Percentiles rank a stretch among this genome's conserved stretches.
Evolutionary conservation across 2,329 filamentous ascomycete genomes (phyloP).

Genomic region (Chalaropsis ovoidea): DNA sequence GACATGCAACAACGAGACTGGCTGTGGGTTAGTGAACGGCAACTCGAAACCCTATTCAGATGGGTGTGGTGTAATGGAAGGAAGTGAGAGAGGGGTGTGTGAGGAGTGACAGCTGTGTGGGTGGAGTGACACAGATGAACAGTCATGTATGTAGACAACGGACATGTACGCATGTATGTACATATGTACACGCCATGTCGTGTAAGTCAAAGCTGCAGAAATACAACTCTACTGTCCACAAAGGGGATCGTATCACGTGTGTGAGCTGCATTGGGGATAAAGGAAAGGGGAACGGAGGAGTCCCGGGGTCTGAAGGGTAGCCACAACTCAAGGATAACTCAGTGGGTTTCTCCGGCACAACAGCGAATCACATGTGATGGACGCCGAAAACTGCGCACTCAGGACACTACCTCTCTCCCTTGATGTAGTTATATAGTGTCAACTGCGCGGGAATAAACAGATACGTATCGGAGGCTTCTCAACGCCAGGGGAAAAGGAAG

Average conservation of each 20-base stretch:
- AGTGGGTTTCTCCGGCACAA: background rate
- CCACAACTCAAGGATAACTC: background rate
- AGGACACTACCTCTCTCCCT: too few species aligned
- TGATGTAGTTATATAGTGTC: too few species aligned
- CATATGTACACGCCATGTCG: background rate
- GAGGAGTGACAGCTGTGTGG: background rate
- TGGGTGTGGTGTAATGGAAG: background rate
- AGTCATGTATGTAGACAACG: background rate
- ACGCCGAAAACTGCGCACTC: background rate
- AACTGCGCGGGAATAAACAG: background rate
- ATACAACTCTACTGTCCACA: background rate
- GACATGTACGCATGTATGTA: background rate
- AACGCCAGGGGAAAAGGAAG: background rate
- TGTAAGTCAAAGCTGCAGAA: background rate
- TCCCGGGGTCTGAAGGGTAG: background rate
- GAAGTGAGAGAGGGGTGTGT: background rate
- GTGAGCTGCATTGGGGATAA: background rate
- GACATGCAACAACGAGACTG: background rate
- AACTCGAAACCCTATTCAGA: background rate
- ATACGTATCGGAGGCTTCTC: background rate
- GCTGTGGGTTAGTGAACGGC: background rate
- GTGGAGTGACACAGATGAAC: background rate
- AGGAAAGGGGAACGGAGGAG: background rate
- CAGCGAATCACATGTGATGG: background rate
- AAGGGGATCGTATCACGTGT: background rate